phyloP scores from a whole-genome alignment of 352 stramenopile species.

The Phytophthora niederhauseri region DNA sequence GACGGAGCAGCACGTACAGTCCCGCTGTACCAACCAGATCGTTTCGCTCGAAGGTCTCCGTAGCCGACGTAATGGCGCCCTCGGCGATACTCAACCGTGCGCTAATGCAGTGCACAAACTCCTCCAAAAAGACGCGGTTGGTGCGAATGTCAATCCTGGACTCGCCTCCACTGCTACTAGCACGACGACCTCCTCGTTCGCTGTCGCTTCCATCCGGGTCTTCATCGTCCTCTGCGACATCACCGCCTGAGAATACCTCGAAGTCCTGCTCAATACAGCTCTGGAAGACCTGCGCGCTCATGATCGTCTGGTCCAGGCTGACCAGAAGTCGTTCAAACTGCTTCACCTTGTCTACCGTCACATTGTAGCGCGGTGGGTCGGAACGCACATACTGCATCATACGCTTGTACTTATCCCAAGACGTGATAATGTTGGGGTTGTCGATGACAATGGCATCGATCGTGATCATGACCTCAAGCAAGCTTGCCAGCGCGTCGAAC shows the following conservation, averaged over 20 bases:
- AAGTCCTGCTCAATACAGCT: constrained; percentile 92
- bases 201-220: constrained; percentile 61
- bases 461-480: constrained; percentile 90
- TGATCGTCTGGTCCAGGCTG: constrained; percentile 88
- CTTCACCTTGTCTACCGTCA: constrained; percentile 84
- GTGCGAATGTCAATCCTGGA: constrained; percentile 83
- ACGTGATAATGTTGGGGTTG: constrained; percentile 85
- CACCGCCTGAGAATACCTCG: constrained; percentile 73
- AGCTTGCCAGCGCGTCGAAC: constrained; percentile 75
- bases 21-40: constrained; percentile 89
- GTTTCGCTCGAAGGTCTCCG: constrained; percentile 90
- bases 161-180: constrained; percentile 71
- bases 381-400: constrained; percentile 92
- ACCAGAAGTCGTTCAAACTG: constrained; percentile 89
- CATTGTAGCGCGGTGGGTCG: constrained; percentile 81
- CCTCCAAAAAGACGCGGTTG: constrained; percentile 87
- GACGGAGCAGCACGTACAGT: constrained; percentile 90
- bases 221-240: constrained; percentile 68
- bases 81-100: constrained; percentile 66
- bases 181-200: constrained; percentile 41
- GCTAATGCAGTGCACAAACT: constrained; percentile 88
- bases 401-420: constrained; percentile 92
- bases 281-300: constrained; percentile 89
- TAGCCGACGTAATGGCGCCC: constrained; percentile 77
- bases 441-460: constrained; percentile 90